A percentile compares a stretch with the other conserved stretches of the same genome.
Evolutionary conservation across 257 asterid species (phyloP).

Genomic region (Solanum corneliomulleri): DNA sequence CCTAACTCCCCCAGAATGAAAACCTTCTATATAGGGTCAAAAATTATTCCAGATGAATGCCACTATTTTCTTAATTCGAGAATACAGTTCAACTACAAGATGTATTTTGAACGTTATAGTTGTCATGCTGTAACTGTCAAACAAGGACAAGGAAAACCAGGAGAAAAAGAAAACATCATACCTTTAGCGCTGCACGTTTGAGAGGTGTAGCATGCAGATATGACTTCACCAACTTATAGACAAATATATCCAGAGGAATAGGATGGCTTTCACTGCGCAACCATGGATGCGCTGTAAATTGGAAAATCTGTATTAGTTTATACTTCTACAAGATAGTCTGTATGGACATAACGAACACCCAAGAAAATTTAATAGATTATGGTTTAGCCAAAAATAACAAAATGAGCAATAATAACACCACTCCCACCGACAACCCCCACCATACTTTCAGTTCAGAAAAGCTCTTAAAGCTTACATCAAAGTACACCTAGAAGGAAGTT

Average conservation of each 20-base stretch:
- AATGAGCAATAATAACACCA: background rate
- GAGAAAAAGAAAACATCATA: constrained; percentile 6
- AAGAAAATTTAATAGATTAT: background rate
- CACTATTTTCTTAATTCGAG: background rate
- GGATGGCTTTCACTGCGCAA: constrained; percentile 75
- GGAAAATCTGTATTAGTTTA: constrained; percentile 2
- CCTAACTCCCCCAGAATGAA: background rate
- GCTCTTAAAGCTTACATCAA: background rate
- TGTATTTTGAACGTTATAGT: background rate
- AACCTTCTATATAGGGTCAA: background rate
- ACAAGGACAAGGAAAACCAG: background rate
- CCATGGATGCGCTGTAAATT: constrained; percentile 88
- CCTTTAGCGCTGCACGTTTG: constrained; percentile 95
- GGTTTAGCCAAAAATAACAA: background rate
- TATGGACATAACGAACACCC: background rate
- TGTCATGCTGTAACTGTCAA: background rate
- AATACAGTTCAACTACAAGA: background rate
- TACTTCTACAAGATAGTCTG: background rate
- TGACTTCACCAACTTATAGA: constrained; percentile 71
- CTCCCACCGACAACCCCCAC: background rate
- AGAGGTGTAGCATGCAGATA: constrained; percentile 85
- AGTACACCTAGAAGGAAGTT: background rate
- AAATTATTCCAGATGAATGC: background rate
- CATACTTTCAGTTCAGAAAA: background rate
- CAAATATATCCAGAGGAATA: constrained; percentile 78